Base-by-base conservation (phyloP, 1,284 basidiomycete genomes). In the Ceratobasidium sp. region DNA sequence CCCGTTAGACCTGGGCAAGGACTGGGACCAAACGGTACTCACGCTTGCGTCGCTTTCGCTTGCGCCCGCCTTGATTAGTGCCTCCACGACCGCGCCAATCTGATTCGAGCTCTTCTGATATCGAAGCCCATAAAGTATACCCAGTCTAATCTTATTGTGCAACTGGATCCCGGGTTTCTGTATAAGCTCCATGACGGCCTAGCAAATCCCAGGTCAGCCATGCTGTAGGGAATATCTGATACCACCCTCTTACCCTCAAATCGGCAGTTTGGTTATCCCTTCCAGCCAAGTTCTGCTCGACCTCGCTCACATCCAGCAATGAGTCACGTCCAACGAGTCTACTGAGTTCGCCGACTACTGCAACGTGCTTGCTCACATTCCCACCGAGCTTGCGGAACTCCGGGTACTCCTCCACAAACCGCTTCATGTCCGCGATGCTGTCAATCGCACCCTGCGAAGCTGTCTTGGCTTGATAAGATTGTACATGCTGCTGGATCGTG, bases 301-400 rank as follows among this genome's bases (percentile, higher is more conserved):
- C 88, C 83, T 99, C 98, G 43, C 94, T 94, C 0, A 98, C 88
- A 73, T 95, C 93, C 54, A 99, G 83, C 62, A 98, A 81, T 79
- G 92, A 93, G 79, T 96, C 91, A 75, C 90, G 85, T 63, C 91
- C 93, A 23, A 99, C 95, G 47, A 98, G 81, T 73, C 95, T 85
- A 79, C 95, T 98, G 74, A 99, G 86, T 81, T 99, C 98, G 44
- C 97, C 97, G 0, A 99, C 95, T 13, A 99, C 83, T 8, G 96
- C 93, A 26, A 99, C 98, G 79, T 99, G 98, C 82, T 99, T 99
- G 82, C 93, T 95, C 38, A 99, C 98, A 81, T 99, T 99, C 26
- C 96, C 96, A 2, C 98, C 95, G 38, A 99, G 86, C 79, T 96
- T 96, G 76, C 91, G 87, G 80, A 99, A 98, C 81, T 99, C 98